phyloP scores from a whole-genome alignment of 179 eudicot genomes.

The Nepenthes alata region DNA sequence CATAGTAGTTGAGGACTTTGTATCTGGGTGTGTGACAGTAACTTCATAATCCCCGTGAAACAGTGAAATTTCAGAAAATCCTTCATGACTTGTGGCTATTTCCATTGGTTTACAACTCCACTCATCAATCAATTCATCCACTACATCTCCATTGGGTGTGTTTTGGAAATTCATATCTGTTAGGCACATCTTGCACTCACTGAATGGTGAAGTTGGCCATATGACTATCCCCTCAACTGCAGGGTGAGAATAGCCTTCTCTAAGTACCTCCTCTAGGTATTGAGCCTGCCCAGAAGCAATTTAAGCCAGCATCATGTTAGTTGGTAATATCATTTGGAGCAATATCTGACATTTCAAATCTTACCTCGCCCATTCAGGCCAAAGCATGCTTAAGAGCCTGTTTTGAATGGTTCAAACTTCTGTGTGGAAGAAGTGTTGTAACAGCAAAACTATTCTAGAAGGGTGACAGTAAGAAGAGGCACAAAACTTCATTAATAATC shows the following conservation, averaged over 20 bases:
- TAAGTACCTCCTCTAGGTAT: slow-evolving; percentile 38
- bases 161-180: slow-evolving; percentile 21
- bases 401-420: too few relatives aligned
- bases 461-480: too few relatives aligned
- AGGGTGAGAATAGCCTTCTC: slow-evolving; percentile 56
- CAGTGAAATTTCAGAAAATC: slow-evolving; percentile 14
- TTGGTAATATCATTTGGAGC: neutral
- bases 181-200: slow-evolving; percentile 31
- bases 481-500: too few relatives aligned
- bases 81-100: slow-evolving; percentile 8
- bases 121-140: slow-evolving; percentile 19
- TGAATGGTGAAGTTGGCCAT: slow-evolving; percentile 39
- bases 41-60: slow-evolving; percentile 33
- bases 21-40: slow-evolving; percentile 13
- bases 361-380: too few relatives aligned
- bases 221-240: slow-evolving; percentile 54
- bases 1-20: slow-evolving; percentile 10
- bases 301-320: neutral
- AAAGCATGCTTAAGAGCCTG: too few relatives aligned
- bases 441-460: too few relatives aligned
- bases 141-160: slow-evolving; percentile 24
- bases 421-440: too few relatives aligned
- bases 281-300: slow-evolving; percentile 19
- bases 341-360: too few relatives aligned
- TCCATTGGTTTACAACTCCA: slow-evolving; percentile 10